Evolutionary conservation across 2,329 filamentous ascomycete species (phyloP), one percentile per base, ranked within the genome.

Genomic region (Fusarium nodosum): DNA sequence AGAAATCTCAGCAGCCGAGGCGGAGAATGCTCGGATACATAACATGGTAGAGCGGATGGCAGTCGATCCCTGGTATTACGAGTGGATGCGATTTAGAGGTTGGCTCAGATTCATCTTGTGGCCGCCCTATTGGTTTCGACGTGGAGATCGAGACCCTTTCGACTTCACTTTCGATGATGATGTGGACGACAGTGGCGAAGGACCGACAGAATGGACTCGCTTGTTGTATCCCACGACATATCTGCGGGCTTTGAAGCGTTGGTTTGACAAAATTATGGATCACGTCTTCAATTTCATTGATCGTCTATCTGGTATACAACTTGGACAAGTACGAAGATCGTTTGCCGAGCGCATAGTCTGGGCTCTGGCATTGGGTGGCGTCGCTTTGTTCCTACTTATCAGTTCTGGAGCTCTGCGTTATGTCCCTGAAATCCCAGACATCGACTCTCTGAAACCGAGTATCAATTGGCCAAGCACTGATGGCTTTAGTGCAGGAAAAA

Each of bases 201-300:
- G 46, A 5, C 63, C 60, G 15, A 51, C 58, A 22, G 59, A 74
- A 34, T 76, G 75, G 69, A 70, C 71, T 65, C 70, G 71, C 20
- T 61, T 79, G 4, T 48, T 79, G 6, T 73, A 79, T 30, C 79
- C 78, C 1, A 67, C 73, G 57, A 79, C 76, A 7, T 80, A 80
- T 31, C 8, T 79, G 2, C 56, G 74, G 20, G 65, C 69, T 6
- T 15, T 76, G 18, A 61, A 59, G 18, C 77, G 75, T 74, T 10
- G 74, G 8, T 39, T 75, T 16, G 69, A 72, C 18, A 48, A 42
- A 18, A 48, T 66, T 24, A 68, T 74, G 55, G 68, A 77, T 36
- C 52, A 56, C 20, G 24, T 73, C 7, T 30, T 71, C 45, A 36
- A 30, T n/a, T 26, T 71, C 20, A 47, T 75, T 3, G 66, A 75